phyloP scores from a whole-genome alignment of 2,329 filamentous ascomycete species.

The Colletotrichum viniferum region DNA sequence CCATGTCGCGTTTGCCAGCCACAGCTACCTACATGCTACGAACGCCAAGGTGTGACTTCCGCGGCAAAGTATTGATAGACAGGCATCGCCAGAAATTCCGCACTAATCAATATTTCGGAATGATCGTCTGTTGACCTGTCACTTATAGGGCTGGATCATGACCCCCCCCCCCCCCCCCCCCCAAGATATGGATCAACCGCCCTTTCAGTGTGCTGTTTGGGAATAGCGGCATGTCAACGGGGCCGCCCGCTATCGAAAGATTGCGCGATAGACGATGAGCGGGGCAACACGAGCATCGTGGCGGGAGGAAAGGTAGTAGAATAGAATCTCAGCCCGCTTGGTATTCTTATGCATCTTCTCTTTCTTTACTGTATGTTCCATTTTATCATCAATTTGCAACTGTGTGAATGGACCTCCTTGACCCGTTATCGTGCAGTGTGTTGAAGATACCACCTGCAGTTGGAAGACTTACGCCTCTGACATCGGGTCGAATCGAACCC shows the following conservation, averaged over 20 bases:
- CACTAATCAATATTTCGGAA: neutral
- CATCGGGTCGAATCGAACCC: rapidly evolving
- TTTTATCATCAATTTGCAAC: neutral
- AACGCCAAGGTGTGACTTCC: too few relatives aligned
- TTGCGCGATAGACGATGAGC: neutral
- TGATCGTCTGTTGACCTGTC: neutral
- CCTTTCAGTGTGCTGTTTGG: neutral
- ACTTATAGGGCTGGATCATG: neutral
- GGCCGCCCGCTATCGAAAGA: neutral
- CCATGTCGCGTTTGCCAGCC: too few relatives aligned
- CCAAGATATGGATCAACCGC: neutral
- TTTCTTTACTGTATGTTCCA: rapidly evolving
- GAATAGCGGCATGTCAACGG: neutral
- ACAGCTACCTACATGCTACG: too few relatives aligned
- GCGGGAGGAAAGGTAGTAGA: rapidly evolving
- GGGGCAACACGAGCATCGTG: rapidly evolving
- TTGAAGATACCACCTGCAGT: neutral
- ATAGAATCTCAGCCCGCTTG: rapidly evolving
- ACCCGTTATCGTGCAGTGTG: neutral
- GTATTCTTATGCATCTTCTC: rapidly evolving
- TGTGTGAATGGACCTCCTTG: too few relatives aligned
- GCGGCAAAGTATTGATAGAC: too few relatives aligned
- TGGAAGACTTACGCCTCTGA: too few relatives aligned
- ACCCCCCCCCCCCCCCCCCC: neutral
- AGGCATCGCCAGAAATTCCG: neutral